Conservation (phyloP, 2,329 filamentous ascomycete species). For the Aspergillus ochraceoroseus region DNA sequence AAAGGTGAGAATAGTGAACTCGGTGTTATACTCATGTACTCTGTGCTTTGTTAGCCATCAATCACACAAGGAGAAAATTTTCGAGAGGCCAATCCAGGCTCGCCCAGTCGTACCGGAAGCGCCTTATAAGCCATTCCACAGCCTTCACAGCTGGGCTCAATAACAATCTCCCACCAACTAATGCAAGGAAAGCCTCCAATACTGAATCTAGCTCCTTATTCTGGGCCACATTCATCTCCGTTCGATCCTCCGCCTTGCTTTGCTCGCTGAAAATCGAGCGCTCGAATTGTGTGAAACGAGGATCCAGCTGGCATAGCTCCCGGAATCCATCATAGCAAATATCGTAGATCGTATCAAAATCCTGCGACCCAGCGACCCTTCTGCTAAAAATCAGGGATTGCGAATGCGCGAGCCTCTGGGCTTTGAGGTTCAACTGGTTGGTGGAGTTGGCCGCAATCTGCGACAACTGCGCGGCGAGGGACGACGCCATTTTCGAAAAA, state of each 20-base stretch:
- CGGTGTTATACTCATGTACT: conserved; percentile 86
- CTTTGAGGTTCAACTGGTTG: conserved; percentile 84
- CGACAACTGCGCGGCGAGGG: conserved; percentile 89
- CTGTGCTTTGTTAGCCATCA: conserved; percentile 45
- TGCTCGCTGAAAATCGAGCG: conserved; percentile 86
- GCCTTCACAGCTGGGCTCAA: conserved; percentile 85
- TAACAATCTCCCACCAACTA: conserved; percentile 70
- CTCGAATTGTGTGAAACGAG: conserved; percentile 68
- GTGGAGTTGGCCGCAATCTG: conserved; percentile 86
- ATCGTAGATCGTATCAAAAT: conserved; percentile 80
- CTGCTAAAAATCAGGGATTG: conserved; percentile 94
- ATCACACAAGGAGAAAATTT: background rate
- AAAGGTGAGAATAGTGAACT: conserved; percentile 73
- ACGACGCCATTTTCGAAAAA: conserved; percentile 63
- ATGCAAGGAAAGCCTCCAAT: conserved; percentile 74
- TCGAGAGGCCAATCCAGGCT: background rate
- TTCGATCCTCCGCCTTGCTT: conserved; percentile 82
- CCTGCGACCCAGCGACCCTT: conserved; percentile 77
- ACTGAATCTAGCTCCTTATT: conserved; percentile 75
- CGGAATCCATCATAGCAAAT: conserved; percentile 86
- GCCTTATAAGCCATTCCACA: conserved; percentile 87
- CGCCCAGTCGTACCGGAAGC: conserved; percentile 67
- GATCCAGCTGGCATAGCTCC: conserved; percentile 82
- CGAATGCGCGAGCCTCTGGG: conserved; percentile 84
- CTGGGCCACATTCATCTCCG: conserved; percentile 73